Evolutionary conservation across 768 basidiomycete species (phyloP).

Genomic region (Paxillus involutus): DNA sequence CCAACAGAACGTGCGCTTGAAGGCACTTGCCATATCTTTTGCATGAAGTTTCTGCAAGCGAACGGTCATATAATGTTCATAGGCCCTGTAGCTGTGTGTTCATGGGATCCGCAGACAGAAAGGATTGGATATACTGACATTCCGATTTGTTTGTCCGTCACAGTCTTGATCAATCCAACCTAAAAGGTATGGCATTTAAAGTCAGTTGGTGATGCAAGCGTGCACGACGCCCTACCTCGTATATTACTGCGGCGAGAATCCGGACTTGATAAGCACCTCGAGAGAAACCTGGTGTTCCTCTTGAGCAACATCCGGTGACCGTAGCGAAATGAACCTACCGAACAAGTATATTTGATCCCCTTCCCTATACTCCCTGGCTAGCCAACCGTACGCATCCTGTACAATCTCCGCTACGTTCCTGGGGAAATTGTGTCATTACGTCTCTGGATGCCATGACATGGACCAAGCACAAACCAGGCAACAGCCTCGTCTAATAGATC

Average conservation of each 20-base stretch:
- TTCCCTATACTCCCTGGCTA: conserved; percentile 23
- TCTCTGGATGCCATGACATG: too few species aligned
- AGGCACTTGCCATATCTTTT: conserved; percentile 22
- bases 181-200: conserved; percentile 1
- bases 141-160: conserved; percentile 30
- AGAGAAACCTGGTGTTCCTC: conserved; percentile 33
- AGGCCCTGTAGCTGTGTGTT: conserved; percentile 7
- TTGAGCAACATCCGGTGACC: neutral
- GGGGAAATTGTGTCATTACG: neutral
- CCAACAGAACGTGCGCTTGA: conserved; percentile 44
- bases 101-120: neutral
- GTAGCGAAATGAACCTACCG: conserved; percentile 12
- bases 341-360: conserved; percentile 31
- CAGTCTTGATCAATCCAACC: conserved; percentile 30
- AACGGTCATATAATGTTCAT: conserved; percentile 16
- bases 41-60: conserved; percentile 14
- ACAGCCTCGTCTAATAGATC: conserved; percentile 34
- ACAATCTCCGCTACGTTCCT: conserved; percentile 37
- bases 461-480: conserved; percentile 28
- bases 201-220: neutral
- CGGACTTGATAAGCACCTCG: conserved; percentile 41
- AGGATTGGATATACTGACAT: conserved; percentile 3
- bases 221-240: conserved; percentile 21
- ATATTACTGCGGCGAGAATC: conserved; percentile 38
- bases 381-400: conserved; percentile 30